Conservation (phyloP, 306 rosid genomes). For the Heteromeles arbutifolia region DNA sequence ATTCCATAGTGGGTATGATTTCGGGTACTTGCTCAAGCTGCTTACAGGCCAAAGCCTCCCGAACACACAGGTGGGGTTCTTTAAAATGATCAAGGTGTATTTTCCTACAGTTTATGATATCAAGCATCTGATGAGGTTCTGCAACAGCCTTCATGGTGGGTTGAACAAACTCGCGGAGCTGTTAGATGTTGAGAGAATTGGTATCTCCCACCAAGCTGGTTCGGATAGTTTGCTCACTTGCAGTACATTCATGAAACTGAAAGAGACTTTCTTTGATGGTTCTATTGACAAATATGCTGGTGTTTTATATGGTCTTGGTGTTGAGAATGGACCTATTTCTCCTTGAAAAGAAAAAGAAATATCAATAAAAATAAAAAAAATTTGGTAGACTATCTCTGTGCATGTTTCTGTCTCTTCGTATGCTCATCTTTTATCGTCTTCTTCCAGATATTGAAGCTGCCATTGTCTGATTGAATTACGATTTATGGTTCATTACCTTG, state of each 20-base stretch:
- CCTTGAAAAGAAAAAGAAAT: conserved; percentile 1
- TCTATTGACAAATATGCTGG: conserved; percentile 24
- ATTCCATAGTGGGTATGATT: conserved; percentile 38
- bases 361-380: neutral
- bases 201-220: conserved; percentile 43
- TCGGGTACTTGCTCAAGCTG: conserved; percentile 34
- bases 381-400: neutral
- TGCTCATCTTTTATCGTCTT: neutral
- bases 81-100: conserved; percentile 7
- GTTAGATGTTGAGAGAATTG: conserved; percentile 34
- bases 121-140: conserved; percentile 33
- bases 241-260: conserved; percentile 29
- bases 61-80: conserved; percentile 17
- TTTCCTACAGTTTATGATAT: conserved; percentile 34
- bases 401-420: neutral
- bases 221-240: conserved; percentile 47
- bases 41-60: conserved; percentile 28
- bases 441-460: neutral
- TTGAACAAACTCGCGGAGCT: conserved; percentile 30
- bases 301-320: conserved; percentile 27
- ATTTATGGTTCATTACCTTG: neutral
- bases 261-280: conserved; percentile 9
- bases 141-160: conserved; percentile 33
- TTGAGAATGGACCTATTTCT: neutral
- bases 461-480: neutral